Percentiles rank a stretch among this genome's conserved stretches.
Conservation (phyloP, 2,329 filamentous ascomycete genomes). For the Cordyceps tenuipes region DNA sequence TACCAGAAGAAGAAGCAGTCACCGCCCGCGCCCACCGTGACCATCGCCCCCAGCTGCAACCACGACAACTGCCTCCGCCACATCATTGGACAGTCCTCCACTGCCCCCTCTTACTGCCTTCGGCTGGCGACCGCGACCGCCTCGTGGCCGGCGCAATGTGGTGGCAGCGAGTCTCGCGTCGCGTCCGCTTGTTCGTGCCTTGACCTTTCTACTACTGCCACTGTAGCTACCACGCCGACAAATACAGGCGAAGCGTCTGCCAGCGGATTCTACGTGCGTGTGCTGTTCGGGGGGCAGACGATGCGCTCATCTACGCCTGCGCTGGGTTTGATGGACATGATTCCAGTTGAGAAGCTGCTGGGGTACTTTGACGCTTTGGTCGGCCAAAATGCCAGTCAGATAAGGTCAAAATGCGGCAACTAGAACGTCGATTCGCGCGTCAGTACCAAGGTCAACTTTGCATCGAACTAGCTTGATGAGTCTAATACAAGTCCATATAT, state of each 20-base stretch:
- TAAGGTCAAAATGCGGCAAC: slow-evolving; percentile 28
- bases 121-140: slow-evolving; percentile 14
- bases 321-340: slow-evolving; percentile 63
- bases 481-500: not conserved
- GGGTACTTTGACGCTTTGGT: slow-evolving; percentile 65
- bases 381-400: slow-evolving; percentile 40
- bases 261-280: slow-evolving; percentile 46
- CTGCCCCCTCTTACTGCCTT: slow-evolving; percentile 19
- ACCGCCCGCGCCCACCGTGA: slow-evolving; percentile 14
- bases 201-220: slow-evolving; percentile 13
- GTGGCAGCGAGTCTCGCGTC: slow-evolving; percentile 15
- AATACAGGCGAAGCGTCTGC: slow-evolving; percentile 23
- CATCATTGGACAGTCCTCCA: slow-evolving; percentile 19
- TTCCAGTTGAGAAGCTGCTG: slow-evolving; percentile 56
- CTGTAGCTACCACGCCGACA: slow-evolving; percentile 45
- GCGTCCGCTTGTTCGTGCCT: slow-evolving; percentile 24
- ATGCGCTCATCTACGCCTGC: slow-evolving; percentile 59
- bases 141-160: slow-evolving; percentile 21
- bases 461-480: not conserved
- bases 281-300: slow-evolving; percentile 62
- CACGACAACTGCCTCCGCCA: slow-evolving; percentile 25
- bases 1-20: slow-evolving; percentile 36
- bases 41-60: slow-evolving; percentile 18
- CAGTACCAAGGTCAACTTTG: not conserved
- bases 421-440: not conserved